Conservation (phyloP, 495 filamentous ascomycete species). For the Melanomma pulvis-pyrius region DNA sequence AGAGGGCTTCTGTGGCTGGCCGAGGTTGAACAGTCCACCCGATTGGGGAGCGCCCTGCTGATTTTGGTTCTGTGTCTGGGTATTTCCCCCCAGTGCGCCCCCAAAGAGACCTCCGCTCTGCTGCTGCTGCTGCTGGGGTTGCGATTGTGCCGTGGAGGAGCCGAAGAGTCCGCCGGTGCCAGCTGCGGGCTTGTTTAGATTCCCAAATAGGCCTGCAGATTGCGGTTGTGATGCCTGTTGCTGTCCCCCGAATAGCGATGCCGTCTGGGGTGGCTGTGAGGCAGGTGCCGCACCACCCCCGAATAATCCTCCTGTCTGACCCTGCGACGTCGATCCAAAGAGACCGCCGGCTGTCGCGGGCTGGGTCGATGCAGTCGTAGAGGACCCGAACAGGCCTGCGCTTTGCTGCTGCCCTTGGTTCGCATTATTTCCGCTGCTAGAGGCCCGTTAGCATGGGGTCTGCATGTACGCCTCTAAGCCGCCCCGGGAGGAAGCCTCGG, state of each 20-base stretch:
- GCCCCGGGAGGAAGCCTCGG: background rate
- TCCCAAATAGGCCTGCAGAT: constrained; percentile 48
- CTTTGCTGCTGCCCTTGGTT: constrained; percentile 35
- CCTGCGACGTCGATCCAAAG: constrained; percentile 34
- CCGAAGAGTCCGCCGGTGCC: constrained; percentile 57
- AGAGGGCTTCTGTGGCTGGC: constrained; percentile 31
- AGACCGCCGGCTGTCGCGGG: constrained; percentile 28
- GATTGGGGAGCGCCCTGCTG: constrained; percentile 36
- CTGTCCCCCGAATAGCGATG: constrained; percentile 44
- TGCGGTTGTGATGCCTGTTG: constrained; percentile 42
- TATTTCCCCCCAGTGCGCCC: constrained; percentile 40
- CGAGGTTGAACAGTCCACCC: constrained; percentile 45
- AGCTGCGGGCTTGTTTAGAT: constrained; percentile 37
- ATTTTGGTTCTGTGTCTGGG: constrained; percentile 43
- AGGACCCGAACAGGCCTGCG: constrained; percentile 31
- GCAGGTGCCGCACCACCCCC: constrained; percentile 14
- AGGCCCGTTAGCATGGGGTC: constrained; percentile 13
- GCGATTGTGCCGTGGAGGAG: constrained; percentile 48
- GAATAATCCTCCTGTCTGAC: constrained; percentile 37
- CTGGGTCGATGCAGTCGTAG: constrained; percentile 23
- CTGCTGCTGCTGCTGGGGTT: constrained; percentile 49
- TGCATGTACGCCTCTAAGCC: background rate
- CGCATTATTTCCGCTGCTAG: constrained; percentile 40
- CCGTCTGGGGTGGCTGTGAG: constrained; percentile 52
- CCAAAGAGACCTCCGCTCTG: constrained; percentile 49